Evolutionary conservation across 805 yeast genomes (phyloP).

Genomic region (Kazachstania taianensis): DNA sequence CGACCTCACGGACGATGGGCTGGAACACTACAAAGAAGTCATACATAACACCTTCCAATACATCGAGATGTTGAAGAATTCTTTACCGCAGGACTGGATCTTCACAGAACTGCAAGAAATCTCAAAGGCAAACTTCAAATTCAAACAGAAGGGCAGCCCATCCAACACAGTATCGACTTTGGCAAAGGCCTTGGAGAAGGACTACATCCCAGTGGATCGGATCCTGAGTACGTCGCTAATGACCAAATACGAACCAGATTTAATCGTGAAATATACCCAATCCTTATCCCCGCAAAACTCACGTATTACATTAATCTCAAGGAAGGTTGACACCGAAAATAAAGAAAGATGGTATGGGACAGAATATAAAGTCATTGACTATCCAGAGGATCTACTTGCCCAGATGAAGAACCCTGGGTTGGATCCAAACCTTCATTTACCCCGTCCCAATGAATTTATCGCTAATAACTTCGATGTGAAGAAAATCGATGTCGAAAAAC

Average conservation of each 20-base stretch:
- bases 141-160: slow-evolving; percentile 67
- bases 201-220: slow-evolving; percentile 50
- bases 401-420: slow-evolving; percentile 26
- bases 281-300: slow-evolving; percentile 50
- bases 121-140: slow-evolving; percentile 62
- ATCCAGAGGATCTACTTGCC: slow-evolving; percentile 33
- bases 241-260: slow-evolving; percentile 47
- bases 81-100: slow-evolving; percentile 68
- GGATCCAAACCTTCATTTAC: slow-evolving; percentile 42
- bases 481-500: slow-evolving; percentile 23
- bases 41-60: slow-evolving; percentile 59
- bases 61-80: slow-evolving; percentile 45
- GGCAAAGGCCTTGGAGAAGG: slow-evolving; percentile 51
- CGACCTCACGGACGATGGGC: slow-evolving; percentile 69
- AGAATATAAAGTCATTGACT: slow-evolving; percentile 44
- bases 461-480: slow-evolving; percentile 67
- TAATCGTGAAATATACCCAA: slow-evolving; percentile 40
- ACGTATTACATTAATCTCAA: slow-evolving; percentile 45
- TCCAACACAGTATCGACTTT: slow-evolving; percentile 61
- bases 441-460: slow-evolving; percentile 68
- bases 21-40: slow-evolving; percentile 52
- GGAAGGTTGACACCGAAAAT: slow-evolving; percentile 39
- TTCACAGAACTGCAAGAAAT: slow-evolving; percentile 67
- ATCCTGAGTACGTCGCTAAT: slow-evolving; percentile 49
- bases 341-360: slow-evolving; percentile 90